Conservation (phyloP, 139 green algal genomes). For the Chlamydomonas schloesseri region DNA sequence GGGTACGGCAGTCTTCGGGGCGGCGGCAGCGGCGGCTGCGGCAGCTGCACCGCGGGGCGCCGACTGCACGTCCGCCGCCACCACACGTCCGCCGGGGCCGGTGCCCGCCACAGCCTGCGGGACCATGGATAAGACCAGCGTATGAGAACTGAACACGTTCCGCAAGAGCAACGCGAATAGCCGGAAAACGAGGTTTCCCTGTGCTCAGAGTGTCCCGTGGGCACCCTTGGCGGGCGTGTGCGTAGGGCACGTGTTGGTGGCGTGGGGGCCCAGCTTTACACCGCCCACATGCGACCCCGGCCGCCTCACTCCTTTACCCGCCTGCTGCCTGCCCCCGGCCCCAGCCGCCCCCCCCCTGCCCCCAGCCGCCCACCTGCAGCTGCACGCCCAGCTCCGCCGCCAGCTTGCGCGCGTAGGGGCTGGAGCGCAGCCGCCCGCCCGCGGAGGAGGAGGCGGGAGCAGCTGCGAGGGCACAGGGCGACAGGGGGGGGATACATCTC, state of each 20-base stretch:
- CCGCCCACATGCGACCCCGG: too few species aligned
- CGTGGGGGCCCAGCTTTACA: too few species aligned
- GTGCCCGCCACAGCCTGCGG: conserved; percentile 57
- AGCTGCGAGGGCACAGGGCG: not conserved
- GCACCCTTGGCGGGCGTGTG: too few species aligned
- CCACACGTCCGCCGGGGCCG: conserved; percentile 84
- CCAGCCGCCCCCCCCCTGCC: not conserved
- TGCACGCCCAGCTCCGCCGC: conserved; percentile 77
- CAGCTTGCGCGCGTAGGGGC: conserved; percentile 84
- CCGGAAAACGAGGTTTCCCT: too few species aligned
- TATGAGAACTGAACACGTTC: too few species aligned
- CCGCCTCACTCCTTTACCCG: too few species aligned
- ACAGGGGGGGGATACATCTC: not conserved
- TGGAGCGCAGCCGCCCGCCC: conserved; percentile 76
- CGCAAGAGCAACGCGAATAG: too few species aligned
- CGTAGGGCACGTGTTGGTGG: too few species aligned
- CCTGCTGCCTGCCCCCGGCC: too few species aligned
- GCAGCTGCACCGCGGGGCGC: conserved; percentile 30
- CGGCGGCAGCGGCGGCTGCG: not conserved
- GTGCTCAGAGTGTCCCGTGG: too few species aligned
- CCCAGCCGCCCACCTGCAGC: conserved; percentile 1
- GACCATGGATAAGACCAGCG: too few species aligned
- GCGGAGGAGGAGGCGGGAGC: conserved; percentile 12
- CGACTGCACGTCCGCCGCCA: conserved; percentile 81
- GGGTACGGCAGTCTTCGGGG: conserved; percentile 23